Conservation (phyloP, 1,139 yeast genomes). For the Wickerhamomyces sp. region DNA sequence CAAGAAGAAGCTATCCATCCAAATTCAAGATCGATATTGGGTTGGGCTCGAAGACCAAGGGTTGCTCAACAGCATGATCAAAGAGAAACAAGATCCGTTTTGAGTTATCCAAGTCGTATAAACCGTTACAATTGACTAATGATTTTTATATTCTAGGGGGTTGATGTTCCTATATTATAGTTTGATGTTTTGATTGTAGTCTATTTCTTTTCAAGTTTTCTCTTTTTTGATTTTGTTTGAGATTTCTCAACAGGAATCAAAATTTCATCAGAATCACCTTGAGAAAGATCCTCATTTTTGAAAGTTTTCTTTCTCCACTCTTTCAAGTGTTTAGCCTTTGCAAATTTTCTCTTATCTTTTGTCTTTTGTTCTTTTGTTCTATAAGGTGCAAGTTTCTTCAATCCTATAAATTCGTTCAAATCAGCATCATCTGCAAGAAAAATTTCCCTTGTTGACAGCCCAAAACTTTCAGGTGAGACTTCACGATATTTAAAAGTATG, state of each 20-base stretch:
- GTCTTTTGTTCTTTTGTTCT: conserved; percentile 67
- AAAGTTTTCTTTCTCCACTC: conserved; percentile 91
- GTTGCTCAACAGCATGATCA: conserved; percentile 10
- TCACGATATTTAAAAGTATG: conserved; percentile 78
- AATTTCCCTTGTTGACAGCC: conserved; percentile 81
- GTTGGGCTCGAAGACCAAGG: conserved; percentile 22
- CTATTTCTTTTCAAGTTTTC: conserved; percentile 10
- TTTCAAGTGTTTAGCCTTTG: conserved; percentile 74
- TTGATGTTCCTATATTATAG: neutral
- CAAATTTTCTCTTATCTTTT: conserved; percentile 79
- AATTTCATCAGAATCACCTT: conserved; percentile 33
- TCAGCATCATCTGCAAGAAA: conserved; percentile 84
- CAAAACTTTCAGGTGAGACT: conserved; percentile 92
- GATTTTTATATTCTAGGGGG: neutral
- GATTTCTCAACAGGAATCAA: conserved; percentile 32
- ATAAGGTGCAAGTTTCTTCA: conserved; percentile 92
- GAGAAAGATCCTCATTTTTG: conserved; percentile 57
- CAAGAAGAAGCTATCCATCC: conserved; percentile 27
- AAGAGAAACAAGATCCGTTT: conserved; percentile 23
- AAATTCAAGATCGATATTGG: conserved; percentile 29
- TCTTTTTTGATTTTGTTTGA: neutral
- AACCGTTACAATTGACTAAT: conserved; percentile 19
- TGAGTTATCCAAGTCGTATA: conserved; percentile 20
- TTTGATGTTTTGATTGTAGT: conserved; percentile 1
- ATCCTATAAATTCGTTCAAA: conserved; percentile 76